phyloP scores from a whole-genome alignment of 2,329 filamentous ascomycete genomes.

The Aspergillus neoniger region DNA sequence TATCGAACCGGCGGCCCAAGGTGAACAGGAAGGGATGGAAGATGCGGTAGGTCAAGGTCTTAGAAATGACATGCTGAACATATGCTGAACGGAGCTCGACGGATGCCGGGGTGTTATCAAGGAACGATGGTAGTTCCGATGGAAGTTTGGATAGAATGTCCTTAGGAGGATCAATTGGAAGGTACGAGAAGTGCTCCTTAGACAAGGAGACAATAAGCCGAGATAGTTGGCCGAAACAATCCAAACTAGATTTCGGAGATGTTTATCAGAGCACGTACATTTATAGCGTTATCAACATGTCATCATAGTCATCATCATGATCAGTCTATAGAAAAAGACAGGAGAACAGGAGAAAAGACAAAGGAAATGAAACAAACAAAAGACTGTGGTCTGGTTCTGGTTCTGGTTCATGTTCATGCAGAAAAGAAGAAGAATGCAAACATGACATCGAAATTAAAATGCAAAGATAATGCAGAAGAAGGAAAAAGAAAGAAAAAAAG shows the following conservation, averaged over 20 bases:
- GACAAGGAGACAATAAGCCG: slow-evolving; percentile 55
- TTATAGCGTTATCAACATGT: slow-evolving; percentile 38
- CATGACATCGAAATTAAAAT: not conserved
- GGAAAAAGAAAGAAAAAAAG: slow-evolving; percentile 15
- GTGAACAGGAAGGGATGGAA: slow-evolving; percentile 62
- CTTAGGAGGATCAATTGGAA: slow-evolving; percentile 53
- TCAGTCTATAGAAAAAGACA: slow-evolving; percentile 24
- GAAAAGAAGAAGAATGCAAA: not conserved
- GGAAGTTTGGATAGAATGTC: slow-evolving; percentile 56
- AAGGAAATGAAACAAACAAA: slow-evolving; percentile 21
- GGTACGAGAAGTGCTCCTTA: slow-evolving; percentile 54
- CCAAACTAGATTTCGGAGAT: slow-evolving; percentile 46
- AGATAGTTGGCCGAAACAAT: slow-evolving; percentile 55
- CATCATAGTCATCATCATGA: slow-evolving; percentile 26
- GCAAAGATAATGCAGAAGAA: not conserved
- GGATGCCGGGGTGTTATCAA: slow-evolving; percentile 55
- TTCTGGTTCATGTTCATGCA: slow-evolving; percentile 15
- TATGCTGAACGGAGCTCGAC: slow-evolving; percentile 57
- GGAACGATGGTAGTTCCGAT: slow-evolving; percentile 55
- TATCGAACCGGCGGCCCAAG: slow-evolving; percentile 55
- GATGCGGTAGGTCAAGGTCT: slow-evolving; percentile 57
- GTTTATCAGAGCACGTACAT: slow-evolving; percentile 48
- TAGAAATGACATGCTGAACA: slow-evolving; percentile 58
- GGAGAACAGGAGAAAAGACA: slow-evolving; percentile 14
- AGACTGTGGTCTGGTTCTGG: slow-evolving; percentile 12